Evolutionary conservation across 2,329 filamentous ascomycete species (phyloP).

Genomic region (Rhinocladiella mackenziei): DNA sequence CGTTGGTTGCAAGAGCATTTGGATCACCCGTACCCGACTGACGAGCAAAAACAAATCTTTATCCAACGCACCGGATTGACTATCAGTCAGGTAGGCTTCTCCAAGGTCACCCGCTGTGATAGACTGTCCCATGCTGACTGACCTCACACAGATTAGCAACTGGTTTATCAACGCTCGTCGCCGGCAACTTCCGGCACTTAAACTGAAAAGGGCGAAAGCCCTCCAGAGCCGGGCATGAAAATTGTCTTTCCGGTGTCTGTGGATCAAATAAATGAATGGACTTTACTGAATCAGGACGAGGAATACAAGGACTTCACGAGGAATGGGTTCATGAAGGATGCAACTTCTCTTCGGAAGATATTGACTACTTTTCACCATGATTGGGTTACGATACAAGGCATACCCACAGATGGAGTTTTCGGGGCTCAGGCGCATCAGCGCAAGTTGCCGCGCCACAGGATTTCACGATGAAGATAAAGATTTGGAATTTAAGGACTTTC

Average conservation of each 20-base stretch:
- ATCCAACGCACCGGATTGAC: slow-evolving; percentile 72
- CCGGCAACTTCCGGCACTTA: slow-evolving; percentile 45
- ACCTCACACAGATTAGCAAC: slow-evolving; percentile 44
- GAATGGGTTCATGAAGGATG: slow-evolving; percentile 9
- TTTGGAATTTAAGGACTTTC: too few species aligned
- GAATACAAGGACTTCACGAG: too few species aligned
- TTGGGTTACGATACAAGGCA: too few species aligned
- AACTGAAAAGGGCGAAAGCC: slow-evolving; percentile 24
- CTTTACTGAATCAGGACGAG: too few species aligned
- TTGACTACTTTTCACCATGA: too few species aligned
- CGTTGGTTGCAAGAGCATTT: slow-evolving; percentile 74
- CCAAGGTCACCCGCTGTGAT: background rate
- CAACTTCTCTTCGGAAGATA: background rate
- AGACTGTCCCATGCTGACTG: background rate
- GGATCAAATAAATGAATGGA: too few species aligned
- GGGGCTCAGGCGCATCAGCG: too few species aligned
- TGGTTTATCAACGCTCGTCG: slow-evolving; percentile 52
- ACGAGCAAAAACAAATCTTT: slow-evolving; percentile 80
- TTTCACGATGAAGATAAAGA: too few species aligned
- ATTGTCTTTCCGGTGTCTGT: too few species aligned
- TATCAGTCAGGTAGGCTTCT: slow-evolving; percentile 56
- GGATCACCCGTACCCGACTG: slow-evolving; percentile 77
- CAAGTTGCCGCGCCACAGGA: too few species aligned
- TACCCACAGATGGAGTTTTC: too few species aligned
- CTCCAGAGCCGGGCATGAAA: slow-evolving; percentile 11